Evolutionary conservation across 805 yeast species (phyloP), one percentile per base, ranked within the genome.

Genomic region (Cyberlindnera subsufficiens): DNA sequence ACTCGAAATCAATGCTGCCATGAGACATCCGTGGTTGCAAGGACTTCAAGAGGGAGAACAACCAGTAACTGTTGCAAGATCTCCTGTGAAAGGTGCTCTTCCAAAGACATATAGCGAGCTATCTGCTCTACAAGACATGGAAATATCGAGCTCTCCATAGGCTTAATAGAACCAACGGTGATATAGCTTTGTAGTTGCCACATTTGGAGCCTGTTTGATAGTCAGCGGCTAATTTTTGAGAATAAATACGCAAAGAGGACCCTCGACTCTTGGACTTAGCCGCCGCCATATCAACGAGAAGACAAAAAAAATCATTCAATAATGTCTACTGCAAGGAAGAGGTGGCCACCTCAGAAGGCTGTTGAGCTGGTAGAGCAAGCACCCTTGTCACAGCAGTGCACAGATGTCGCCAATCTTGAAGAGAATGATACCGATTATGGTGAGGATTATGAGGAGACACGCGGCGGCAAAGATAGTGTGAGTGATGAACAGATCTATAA

Each of bases 21-120:
- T 91, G 38, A 71, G 66, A 29, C 99, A 93, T 66, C 95, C 96
- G 1, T 91, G 98, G 98, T 74, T 88, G 46, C 34, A 35, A 30
- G 36, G n/a, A 15, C 32, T 32, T 29, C 11, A 34, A 13, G 31
- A 32, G 22, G 29, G 32, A 3, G 17, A 22, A 10, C 25, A 31
- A 5, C 13, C 19, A 17, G 45, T 40, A 18, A 16, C 54, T 32
- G 46, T 57, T 30, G 52, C 63, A 33, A 52, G 64, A 37, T 59
- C 64, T 29, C 57, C 64, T 5, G 48, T 54, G 3, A 63, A 56
- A 15, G 53, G 55, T 4, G 49, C 49, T 31, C 25, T 60, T 16
- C 71, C 68, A 14, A 64, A 58, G 42, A 66, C 72, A 1, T 67
- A 64, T 48, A 61, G 68, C 1, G 69, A 67, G 42, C 37, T 69